Base-by-base conservation (phyloP, 2,329 filamentous ascomycete genomes). In the Magnaporthiopsis incrustans region DNA sequence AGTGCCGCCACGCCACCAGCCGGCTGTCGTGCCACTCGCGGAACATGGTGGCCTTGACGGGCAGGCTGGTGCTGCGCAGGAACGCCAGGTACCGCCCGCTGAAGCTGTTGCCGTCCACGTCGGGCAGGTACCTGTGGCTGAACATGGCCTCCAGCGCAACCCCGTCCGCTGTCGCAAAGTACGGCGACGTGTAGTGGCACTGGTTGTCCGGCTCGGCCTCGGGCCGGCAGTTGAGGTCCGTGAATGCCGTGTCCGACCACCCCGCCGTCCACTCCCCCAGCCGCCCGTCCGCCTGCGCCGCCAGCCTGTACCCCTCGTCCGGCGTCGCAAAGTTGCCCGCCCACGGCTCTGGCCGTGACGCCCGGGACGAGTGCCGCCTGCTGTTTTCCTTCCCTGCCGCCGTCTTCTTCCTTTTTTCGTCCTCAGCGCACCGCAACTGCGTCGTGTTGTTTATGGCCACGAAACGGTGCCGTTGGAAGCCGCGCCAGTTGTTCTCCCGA, bases 21-120 rank as follows among this genome's bases (percentile, higher is more conserved):
- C 90, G 81, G 59, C 82, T 83, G 72, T 93, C 90, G 71, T 93
- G 90, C 91, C 90, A 95, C 73, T 95, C 91, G 26, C 84, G 82
- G 76, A 88, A 95, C 27, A 94, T 78, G 0, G 90, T 92, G 7
- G 88, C 85, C 76, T 94, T 95, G 76, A 95, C 85, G 0, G 89
- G 89, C 11, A 93, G 74, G 22, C 84, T 87, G 2, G 85, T 89
- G 35, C 85, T 89, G 44, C 83, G 80, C 30, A 94, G 77, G 72
- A 93, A 92, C 0, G 83, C 85, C 5, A 87, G 81, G 70, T 88
- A 91, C 7, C 88, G 83, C 1, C 87, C 88, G 32, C 84, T 88
- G 70, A 89, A 89, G 1, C 82, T 85, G 75, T 89, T 87, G 35
- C 90, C 91, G 73, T 94, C 91, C 64, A 94, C 83, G 72, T 95